Conservation (phyloP, 164 flowering plant species). For the Macadamia integrifolia region DNA sequence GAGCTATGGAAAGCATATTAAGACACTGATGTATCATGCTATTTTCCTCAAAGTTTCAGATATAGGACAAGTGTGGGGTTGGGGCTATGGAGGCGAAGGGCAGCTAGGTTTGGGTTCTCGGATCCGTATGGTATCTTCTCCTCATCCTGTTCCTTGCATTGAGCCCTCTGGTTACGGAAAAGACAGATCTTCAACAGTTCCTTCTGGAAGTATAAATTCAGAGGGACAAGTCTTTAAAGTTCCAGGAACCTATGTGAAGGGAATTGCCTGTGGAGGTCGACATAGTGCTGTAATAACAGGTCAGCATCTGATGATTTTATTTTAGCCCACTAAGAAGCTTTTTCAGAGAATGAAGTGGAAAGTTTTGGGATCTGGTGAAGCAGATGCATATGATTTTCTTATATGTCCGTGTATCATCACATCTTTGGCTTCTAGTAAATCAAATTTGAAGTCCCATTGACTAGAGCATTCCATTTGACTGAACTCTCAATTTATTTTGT, state of each 20-base stretch:
- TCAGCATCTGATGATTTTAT: slow-evolving; percentile 17
- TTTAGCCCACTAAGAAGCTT: neutral
- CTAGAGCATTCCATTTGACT: neutral
- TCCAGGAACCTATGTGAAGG: slow-evolving; percentile 81
- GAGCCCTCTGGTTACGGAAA: slow-evolving; percentile 46
- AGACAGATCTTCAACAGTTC: slow-evolving; percentile 41
- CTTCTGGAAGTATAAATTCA: slow-evolving; percentile 44
- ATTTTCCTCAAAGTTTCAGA: slow-evolving; percentile 60
- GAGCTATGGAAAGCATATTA: slow-evolving; percentile 2
- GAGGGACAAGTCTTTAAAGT: slow-evolving; percentile 50
- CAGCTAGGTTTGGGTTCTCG: slow-evolving; percentile 97
- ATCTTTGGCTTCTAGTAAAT: neutral
- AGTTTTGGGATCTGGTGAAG: neutral
- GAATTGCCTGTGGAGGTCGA: slow-evolving; percentile 95
- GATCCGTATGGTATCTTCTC: slow-evolving; percentile 91
- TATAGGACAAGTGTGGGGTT: slow-evolving; percentile 99
- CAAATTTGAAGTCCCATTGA: neutral
- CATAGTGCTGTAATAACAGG: slow-evolving; percentile 96
- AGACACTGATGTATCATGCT: neutral
- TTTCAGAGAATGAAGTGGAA: neutral
- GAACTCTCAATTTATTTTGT: neutral
- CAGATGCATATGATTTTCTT: neutral
- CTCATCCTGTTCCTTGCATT: slow-evolving; percentile 84
- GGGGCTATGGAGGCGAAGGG: slow-evolving; percentile 99
- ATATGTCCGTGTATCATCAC: neutral